Evolutionary conservation across 495 filamentous ascomycete species (phyloP), one percentile per base, ranked within the genome.

Genomic region (Usnea hakonensis): DNA sequence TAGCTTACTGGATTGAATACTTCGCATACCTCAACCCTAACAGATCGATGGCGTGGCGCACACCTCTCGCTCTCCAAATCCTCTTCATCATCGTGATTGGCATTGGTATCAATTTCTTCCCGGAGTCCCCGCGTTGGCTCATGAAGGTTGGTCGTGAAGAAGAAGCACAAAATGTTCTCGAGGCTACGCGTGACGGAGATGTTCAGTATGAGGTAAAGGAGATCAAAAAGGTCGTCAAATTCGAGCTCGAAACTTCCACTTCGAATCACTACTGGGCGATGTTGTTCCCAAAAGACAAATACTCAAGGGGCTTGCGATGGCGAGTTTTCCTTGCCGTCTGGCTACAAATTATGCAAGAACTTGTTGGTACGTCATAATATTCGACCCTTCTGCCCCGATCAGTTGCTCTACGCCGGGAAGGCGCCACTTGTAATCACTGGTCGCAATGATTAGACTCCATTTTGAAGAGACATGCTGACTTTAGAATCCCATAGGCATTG

Each of bases 1-100:
- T 86, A 35, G 83, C 83, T 10, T 86, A 86, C 70, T 87, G 83
- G 84, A 73, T 85, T 61, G 79, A 80, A 23, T 86, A 84, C 63
- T 44, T 85, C 48, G 74, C 81, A 16, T 81, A 79, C 59, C 70
- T 83, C 64, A 67, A 82, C 57, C 61, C 61, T 11, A 66, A 70
- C 46, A 77, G 74, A 63, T 66, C 69, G 14, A 75, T 76, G 62
- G 67, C 76, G 10, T 78, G 75, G 74, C 70, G 76, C 35, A 72
- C 79, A 8, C 77, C 77, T 17, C 66, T 78, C 58, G 76, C 75
- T 9, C 69, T 81, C 44, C 73, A 76, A 64, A 75, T 78, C 19
- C 69, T 79, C 37, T 84, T 82, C 67, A 64, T 84, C 36, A 74
- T 82, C 30, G 75, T 81, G 11, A 68, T 81, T 46, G 81, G 80